A percentile compares a stretch with the other conserved stretches of the same genome.
These are phyloP conservation scores for Trichoderma hamatum DNA, from an alignment of 2,329 filamentous ascomycete species.

Conservation along the genomic window DNA sequence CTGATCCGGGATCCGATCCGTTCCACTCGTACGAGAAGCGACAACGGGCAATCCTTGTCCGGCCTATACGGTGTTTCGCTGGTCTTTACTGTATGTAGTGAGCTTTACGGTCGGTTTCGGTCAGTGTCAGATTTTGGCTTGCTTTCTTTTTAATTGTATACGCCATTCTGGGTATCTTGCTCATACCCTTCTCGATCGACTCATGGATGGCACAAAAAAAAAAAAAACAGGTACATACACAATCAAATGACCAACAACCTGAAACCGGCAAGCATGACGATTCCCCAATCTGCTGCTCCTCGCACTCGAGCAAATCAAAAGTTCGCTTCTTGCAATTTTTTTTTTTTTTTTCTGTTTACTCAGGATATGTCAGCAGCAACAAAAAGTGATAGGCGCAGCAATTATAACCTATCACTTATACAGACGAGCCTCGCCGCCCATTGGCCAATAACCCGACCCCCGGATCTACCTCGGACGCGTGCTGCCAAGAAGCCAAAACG, in stretches of 20 bases:
- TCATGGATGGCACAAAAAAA: neutral
- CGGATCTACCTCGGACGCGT: neutral
- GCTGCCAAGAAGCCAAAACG: neutral
- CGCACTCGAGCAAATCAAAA: neutral
- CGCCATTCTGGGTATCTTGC: neutral
- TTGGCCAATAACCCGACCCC: neutral
- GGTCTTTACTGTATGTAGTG: neutral
- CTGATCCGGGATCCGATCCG: neutral
- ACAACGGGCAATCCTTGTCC: neutral
- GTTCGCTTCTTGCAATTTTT: too few species aligned
- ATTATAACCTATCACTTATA: constrained; percentile 14
- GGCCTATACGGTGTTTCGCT: neutral
- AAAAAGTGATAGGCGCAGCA: neutral
- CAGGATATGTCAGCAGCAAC: neutral
- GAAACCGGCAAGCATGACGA: neutral
- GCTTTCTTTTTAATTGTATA: neutral
- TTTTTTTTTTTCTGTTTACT: neutral
- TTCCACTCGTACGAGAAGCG: neutral
- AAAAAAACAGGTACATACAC: too few species aligned
- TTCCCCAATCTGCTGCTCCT: neutral
- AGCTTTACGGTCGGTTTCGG: neutral
- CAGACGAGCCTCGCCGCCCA: neutral
- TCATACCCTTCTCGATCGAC: neutral
- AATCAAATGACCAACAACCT: neutral
- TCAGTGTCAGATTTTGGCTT: constrained; percentile 13